phyloP scores from a whole-genome alignment of 441 rosid genomes.

The Cnidoscolus chayamansa region DNA sequence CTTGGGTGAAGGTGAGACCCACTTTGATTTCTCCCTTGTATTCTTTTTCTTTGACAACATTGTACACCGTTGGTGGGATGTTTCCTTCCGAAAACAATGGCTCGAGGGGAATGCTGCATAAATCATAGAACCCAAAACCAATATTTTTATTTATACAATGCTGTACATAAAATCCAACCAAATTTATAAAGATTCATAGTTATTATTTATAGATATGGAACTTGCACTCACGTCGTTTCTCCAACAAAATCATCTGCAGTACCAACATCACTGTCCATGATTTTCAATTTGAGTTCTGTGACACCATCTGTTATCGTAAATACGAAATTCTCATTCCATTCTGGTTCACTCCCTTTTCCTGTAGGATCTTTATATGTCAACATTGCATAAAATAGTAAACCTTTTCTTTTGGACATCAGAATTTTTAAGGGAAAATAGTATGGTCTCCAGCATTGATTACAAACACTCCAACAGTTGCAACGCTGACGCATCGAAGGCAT shows the following conservation, averaged over 20 bases:
- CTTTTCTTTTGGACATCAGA: not conserved
- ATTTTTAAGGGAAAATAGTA: too few relatives aligned
- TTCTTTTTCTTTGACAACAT: slow-evolving; percentile 37
- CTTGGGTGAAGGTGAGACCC: slow-evolving; percentile 38
- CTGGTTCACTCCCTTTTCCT: slow-evolving; percentile 51
- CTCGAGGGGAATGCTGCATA: slow-evolving; percentile 36
- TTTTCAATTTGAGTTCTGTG: slow-evolving; percentile 38
- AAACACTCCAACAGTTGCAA: too few relatives aligned
- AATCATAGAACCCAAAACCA: not conserved
- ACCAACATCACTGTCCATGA: slow-evolving; percentile 46
- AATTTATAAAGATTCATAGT: not conserved
- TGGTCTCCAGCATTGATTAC: too few relatives aligned
- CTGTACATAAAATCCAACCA: not conserved
- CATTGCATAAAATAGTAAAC: not conserved
- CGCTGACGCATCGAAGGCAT: not conserved
- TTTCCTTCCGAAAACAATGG: slow-evolving; percentile 35
- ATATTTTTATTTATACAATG: not conserved
- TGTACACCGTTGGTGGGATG: slow-evolving; percentile 33
- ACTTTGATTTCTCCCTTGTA: slow-evolving; percentile 38
- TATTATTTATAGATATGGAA: not conserved
- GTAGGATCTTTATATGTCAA: slow-evolving; percentile 3
- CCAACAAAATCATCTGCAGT: slow-evolving; percentile 44
- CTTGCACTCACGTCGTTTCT: slow-evolving; percentile 37
- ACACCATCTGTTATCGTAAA: slow-evolving; percentile 37
- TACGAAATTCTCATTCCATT: slow-evolving; percentile 58